Conservation (phyloP, 805 yeast genomes). For the Ogataea paradorogensis region DNA sequence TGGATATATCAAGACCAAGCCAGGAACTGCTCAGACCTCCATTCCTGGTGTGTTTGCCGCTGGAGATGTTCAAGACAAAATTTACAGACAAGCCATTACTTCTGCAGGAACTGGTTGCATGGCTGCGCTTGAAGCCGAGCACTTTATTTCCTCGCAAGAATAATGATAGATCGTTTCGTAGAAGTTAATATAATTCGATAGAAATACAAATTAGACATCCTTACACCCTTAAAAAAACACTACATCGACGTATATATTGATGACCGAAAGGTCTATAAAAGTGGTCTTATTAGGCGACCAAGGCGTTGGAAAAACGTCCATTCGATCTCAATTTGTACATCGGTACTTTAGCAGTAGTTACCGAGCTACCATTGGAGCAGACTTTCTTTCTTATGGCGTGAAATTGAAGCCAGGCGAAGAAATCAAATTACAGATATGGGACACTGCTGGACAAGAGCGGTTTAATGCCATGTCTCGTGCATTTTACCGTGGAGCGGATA, state of each 20-base stretch:
- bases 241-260: neutral
- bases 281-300: slow-evolving; percentile 57
- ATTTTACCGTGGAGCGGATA: slow-evolving; percentile 58
- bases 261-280: slow-evolving; percentile 33
- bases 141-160: slow-evolving; percentile 59
- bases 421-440: slow-evolving; percentile 68
- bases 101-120: slow-evolving; percentile 99
- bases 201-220: neutral
- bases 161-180: slow-evolving; percentile 7
- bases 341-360: slow-evolving; percentile 54
- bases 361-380: slow-evolving; percentile 59
- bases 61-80: slow-evolving; percentile 97
- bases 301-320: slow-evolving; percentile 59
- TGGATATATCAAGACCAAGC: slow-evolving; percentile 85
- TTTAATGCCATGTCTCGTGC: slow-evolving; percentile 62
- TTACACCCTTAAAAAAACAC: neutral
- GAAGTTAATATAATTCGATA: neutral
- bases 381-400: slow-evolving; percentile 46
- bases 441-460: slow-evolving; percentile 94
- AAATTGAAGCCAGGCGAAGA: slow-evolving; percentile 17
- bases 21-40: slow-evolving; percentile 86
- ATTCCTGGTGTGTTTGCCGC: slow-evolving; percentile 95
- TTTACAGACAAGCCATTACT: slow-evolving; percentile 97
- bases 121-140: slow-evolving; percentile 97
- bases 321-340: slow-evolving; percentile 53